Percentiles rank a stretch among this genome's conserved stretches.
Evolutionary conservation across 2,329 filamentous ascomycete species (phyloP).

Genomic region (Cladorrhinum sp.): DNA sequence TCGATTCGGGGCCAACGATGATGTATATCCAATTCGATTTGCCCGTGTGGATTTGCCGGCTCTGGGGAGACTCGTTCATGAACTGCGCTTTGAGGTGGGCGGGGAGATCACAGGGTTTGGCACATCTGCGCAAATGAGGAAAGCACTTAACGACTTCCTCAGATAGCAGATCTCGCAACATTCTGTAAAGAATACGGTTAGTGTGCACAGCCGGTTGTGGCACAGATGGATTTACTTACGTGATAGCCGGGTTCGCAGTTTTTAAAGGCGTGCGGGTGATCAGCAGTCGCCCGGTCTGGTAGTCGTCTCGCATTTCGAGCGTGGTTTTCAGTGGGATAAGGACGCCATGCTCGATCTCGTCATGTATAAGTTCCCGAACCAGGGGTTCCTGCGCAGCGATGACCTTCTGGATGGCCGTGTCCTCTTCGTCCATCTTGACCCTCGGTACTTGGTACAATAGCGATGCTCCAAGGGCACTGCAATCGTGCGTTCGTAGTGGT

Average conservation of each 20-base stretch:
- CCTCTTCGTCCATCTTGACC: conserved; percentile 25
- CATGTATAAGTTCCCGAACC: conserved; percentile 32
- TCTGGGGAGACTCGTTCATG: conserved; percentile 56
- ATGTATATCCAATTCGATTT: conserved; percentile 62
- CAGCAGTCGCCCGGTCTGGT: conserved; percentile 60
- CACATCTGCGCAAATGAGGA: conserved; percentile 72
- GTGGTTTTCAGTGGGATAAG: conserved; percentile 64
- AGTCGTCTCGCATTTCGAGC: conserved; percentile 59
- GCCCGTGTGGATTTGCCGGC: conserved; percentile 55
- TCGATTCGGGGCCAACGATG: conserved; percentile 50
- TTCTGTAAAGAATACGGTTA: conserved; percentile 40
- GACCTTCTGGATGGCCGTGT: conserved; percentile 23
- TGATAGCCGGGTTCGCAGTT: conserved; percentile 68
- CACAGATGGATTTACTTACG: conserved; percentile 48
- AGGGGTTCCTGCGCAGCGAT: conserved; percentile 33
- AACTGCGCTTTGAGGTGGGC: conserved; percentile 60
- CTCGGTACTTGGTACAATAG: not conserved
- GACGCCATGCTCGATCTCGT: conserved; percentile 44
- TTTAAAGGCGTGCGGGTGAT: conserved; percentile 71
- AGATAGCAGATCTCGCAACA: conserved; percentile 54
- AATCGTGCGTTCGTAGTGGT: not conserved
- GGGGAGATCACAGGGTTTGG: conserved; percentile 67
- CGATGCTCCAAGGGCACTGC: not conserved
- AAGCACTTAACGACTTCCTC: conserved; percentile 63
- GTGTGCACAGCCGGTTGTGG: conserved; percentile 19